phyloP scores from a whole-genome alignment of 495 filamentous ascomycete genomes.

The Neurospora sp. region DNA sequence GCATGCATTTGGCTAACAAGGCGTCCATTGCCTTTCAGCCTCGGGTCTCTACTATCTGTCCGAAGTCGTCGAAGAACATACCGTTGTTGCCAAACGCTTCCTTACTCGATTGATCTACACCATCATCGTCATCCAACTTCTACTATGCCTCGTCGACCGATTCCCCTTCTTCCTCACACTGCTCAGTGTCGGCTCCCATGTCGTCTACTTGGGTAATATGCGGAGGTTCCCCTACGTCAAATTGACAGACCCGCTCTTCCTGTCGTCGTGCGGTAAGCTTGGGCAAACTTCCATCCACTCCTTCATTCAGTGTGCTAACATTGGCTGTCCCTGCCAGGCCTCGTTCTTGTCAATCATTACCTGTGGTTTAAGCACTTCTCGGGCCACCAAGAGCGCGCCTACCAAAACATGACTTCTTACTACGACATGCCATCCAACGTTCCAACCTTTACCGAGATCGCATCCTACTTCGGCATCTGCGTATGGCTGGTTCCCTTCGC shows the following conservation, averaged over 20 bases:
- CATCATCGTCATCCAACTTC: slow-evolving; percentile 62
- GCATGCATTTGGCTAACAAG: background rate
- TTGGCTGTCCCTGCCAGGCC: slow-evolving; percentile 31
- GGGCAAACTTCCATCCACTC: too few relatives aligned
- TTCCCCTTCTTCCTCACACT: slow-evolving; percentile 67
- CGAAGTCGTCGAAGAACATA: slow-evolving; percentile 95
- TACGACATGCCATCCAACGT: slow-evolving; percentile 48
- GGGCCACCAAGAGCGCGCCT: slow-evolving; percentile 38
- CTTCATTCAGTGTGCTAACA: too few relatives aligned
- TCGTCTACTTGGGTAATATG: slow-evolving; percentile 83
- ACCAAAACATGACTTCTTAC: slow-evolving; percentile 38
- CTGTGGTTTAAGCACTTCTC: slow-evolving; percentile 96
- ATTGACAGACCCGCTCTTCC: slow-evolving; percentile 77
- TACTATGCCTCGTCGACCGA: slow-evolving; percentile 70
- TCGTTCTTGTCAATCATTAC: slow-evolving; percentile 89
- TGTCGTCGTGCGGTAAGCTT: slow-evolving; percentile 62
- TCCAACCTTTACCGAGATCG: slow-evolving; percentile 88
- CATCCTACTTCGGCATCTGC: slow-evolving; percentile 90
- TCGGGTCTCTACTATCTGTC: slow-evolving; percentile 97
- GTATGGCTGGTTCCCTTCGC: slow-evolving; percentile 96
- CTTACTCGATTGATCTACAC: slow-evolving; percentile 76
- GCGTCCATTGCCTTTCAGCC: slow-evolving; percentile 38
- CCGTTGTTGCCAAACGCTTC: slow-evolving; percentile 77
- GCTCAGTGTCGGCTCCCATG: slow-evolving; percentile 71
- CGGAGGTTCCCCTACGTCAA: slow-evolving; percentile 81